These are phyloP conservation scores for Puccinia triticina DNA, from an alignment of 1,284 basidiomycete genomes.

Conservation along the genomic window DNA sequence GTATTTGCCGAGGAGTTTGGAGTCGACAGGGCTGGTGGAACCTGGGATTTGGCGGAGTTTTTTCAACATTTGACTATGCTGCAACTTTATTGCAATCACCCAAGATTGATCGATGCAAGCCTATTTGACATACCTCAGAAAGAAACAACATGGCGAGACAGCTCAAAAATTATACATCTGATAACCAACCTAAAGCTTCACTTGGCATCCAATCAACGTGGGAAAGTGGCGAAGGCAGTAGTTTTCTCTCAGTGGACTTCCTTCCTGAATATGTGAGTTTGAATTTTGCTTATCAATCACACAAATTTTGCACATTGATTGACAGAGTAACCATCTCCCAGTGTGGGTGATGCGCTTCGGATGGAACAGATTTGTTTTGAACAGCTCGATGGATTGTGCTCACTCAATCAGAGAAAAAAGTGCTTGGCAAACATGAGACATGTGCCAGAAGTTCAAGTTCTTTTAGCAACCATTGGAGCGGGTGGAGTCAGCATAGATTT, in stretches of 20 bases:
- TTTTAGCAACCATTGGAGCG: constrained; percentile 1
- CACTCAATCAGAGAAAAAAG: neutral
- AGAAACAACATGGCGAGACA: neutral
- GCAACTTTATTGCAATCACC: too few species aligned
- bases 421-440: neutral
- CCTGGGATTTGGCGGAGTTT: too few species aligned
- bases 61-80: too few species aligned
- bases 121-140: neutral
- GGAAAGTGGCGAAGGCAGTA: neutral
- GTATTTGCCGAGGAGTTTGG: too few species aligned
- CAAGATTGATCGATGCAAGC: too few species aligned
- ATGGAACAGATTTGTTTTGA: neutral
- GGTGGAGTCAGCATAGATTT: constrained; percentile 12
- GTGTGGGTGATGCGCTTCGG: neutral
- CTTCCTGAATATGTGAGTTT: neutral
- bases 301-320: too few species aligned
- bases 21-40: too few species aligned
- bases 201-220: neutral
- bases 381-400: neutral
- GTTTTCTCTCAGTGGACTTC: neutral
- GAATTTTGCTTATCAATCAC: too few species aligned
- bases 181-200: neutral
- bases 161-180: neutral
- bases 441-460: neutral
- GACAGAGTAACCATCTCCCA: neutral